Percentiles rank a stretch among this genome's conserved stretches.
phyloP scores from a whole-genome alignment of 2,329 filamentous ascomycete species.

The Gyromitra esculenta region DNA sequence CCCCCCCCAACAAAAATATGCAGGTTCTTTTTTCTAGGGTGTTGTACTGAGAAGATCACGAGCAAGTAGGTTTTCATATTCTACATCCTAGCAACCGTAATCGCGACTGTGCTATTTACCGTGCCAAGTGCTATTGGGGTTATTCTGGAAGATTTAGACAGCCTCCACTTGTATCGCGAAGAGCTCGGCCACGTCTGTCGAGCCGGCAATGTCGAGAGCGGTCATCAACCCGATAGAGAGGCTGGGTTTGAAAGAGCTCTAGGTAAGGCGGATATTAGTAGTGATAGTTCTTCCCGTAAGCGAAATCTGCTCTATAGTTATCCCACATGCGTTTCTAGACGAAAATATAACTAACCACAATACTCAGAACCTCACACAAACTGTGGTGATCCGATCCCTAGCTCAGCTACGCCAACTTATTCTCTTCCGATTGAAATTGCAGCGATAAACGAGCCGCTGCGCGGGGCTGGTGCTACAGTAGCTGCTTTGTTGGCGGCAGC shows the following conservation, averaged over 20 bases:
- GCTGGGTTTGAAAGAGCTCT: not conserved
- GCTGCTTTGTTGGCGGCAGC: constrained; percentile 16
- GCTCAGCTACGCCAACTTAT: not conserved
- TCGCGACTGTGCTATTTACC: constrained; percentile 32
- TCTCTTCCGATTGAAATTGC: constrained; percentile 12
- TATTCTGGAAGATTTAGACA: constrained; percentile 38
- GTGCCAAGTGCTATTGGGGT: constrained; percentile 40
- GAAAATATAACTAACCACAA: not conserved
- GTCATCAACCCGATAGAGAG: not conserved
- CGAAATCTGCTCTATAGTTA: not conserved
- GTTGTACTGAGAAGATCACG: not conserved
- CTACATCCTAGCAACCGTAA: constrained; percentile 20
- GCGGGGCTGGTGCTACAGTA: not conserved
- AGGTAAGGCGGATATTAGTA: not conserved
- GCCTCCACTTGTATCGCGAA: constrained; percentile 27
- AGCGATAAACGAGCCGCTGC: not conserved
- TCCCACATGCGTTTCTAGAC: too few species aligned
- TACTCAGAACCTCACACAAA: not conserved
- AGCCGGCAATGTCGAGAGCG: not conserved
- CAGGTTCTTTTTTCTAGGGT: not conserved
- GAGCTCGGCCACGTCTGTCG: constrained; percentile 30
- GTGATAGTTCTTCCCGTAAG: not conserved
- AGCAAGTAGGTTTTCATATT: constrained; percentile 34
- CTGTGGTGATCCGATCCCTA: not conserved
- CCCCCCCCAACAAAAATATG: not conserved